phyloP scores from a whole-genome alignment of 495 filamentous ascomycete species.

The Sporormia fimetaria region DNA sequence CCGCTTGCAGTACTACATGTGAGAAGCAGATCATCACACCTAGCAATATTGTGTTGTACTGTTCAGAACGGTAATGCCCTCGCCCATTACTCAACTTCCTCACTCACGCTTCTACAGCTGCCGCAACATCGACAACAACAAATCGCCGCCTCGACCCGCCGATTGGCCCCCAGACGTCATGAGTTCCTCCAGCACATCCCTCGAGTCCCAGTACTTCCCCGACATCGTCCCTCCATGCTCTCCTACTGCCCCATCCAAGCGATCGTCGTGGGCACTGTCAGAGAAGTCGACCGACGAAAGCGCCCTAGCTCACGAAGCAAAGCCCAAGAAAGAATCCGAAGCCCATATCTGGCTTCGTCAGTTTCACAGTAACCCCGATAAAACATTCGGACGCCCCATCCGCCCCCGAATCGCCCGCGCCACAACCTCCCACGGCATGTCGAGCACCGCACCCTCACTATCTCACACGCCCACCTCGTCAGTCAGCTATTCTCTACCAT shows the following conservation, averaged over 20 bases:
- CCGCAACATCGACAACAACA: constrained; percentile 31
- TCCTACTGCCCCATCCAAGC: constrained; percentile 26
- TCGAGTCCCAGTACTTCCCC: constrained; percentile 28
- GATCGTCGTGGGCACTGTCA: constrained; percentile 25
- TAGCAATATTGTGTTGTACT: constrained; percentile 44
- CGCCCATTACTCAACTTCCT: neutral
- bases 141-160: constrained; percentile 9
- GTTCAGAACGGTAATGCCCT: constrained; percentile 33
- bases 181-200: constrained; percentile 22
- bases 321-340: constrained; percentile 19
- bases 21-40: constrained; percentile 57
- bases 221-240: constrained; percentile 37
- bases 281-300: constrained; percentile 26
- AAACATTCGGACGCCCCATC: constrained; percentile 7
- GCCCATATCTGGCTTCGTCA: constrained; percentile 27
- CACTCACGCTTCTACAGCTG: constrained; percentile 28
- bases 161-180: constrained; percentile 25
- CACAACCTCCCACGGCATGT: constrained; percentile 17
- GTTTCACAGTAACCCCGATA: constrained; percentile 21
- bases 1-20: constrained; percentile 44
- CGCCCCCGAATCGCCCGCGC: constrained; percentile 24
- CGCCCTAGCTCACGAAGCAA: constrained; percentile 14
- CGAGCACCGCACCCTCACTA: constrained; percentile 28
- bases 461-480: constrained; percentile 31
- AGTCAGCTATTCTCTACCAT: constrained; percentile 24